Percentiles rank a stretch among this genome's conserved stretches.
Conservation (phyloP, 345 rosid species). For the Triadica sebifera region DNA sequence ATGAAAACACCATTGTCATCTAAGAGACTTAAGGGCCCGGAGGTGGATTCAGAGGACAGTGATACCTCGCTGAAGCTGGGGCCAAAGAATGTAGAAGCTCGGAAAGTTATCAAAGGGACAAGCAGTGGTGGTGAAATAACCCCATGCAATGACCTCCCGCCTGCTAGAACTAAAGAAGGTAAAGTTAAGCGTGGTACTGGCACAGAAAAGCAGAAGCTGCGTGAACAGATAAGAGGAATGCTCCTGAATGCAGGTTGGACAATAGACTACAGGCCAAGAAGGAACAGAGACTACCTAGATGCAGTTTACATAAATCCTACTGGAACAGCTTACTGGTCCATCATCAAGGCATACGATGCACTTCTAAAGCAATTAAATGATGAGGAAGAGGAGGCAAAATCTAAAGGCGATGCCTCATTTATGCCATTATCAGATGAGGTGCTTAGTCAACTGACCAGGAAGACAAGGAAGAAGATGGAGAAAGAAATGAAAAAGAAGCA, state of each 20-base stretch:
- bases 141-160: slow-evolving; percentile 38
- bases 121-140: slow-evolving; percentile 41
- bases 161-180: slow-evolving; percentile 43
- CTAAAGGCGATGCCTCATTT: slow-evolving; percentile 18
- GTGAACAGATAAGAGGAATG: slow-evolving; percentile 80
- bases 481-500: slow-evolving; percentile 36
- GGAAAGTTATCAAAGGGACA: slow-evolving; percentile 17
- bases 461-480: slow-evolving; percentile 36
- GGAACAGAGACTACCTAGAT: slow-evolving; percentile 39
- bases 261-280: slow-evolving; percentile 36
- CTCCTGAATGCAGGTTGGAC: slow-evolving; percentile 36
- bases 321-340: slow-evolving; percentile 40
- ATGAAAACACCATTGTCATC: slow-evolving; percentile 19
- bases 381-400: slow-evolving; percentile 25
- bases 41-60: slow-evolving; percentile 28
- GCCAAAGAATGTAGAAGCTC: slow-evolving; percentile 1
- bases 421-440: slow-evolving; percentile 31
- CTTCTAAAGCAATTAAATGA: slow-evolving; percentile 33
- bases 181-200: slow-evolving; percentile 79
- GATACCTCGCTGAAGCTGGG: slow-evolving; percentile 26
- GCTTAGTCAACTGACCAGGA: slow-evolving; percentile 34
- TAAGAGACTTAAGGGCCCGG: slow-evolving; percentile 11
- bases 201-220: slow-evolving; percentile 88
- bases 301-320: slow-evolving; percentile 33
- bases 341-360: slow-evolving; percentile 39